These are phyloP conservation scores for Excoecaria agallocha DNA, from an alignment of 345 rosid genomes.

Conservation along the genomic window DNA sequence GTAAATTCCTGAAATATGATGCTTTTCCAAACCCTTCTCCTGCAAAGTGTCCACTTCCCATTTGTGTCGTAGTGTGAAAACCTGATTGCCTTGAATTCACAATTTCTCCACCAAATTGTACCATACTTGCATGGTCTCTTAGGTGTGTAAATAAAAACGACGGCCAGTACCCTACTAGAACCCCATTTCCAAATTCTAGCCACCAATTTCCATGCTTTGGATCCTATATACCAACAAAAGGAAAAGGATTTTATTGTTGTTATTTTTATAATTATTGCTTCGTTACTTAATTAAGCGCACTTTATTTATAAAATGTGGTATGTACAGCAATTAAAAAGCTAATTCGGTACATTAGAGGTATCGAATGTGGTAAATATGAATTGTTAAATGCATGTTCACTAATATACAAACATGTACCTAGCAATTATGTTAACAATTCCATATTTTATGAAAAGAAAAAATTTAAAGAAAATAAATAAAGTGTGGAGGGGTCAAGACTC, in stretches of 20 bases:
- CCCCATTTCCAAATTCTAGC: conserved; percentile 92
- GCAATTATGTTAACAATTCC: neutral
- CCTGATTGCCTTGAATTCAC: conserved; percentile 73
- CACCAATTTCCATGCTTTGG: conserved; percentile 99
- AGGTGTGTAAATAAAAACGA: conserved; percentile 74
- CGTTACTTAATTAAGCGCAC: neutral
- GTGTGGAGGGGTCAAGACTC: conserved; percentile 14
- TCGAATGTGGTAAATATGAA: too few species aligned
- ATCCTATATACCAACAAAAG: conserved; percentile 47
- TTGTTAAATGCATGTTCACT: too few species aligned
- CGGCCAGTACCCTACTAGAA: conserved; percentile 95
- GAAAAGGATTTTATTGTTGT: too few species aligned
- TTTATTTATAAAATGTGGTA: neutral
- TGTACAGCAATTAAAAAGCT: neutral
- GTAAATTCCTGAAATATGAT: conserved; percentile 81
- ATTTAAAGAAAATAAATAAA: conserved; percentile 2
- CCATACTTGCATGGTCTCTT: conserved; percentile 82
- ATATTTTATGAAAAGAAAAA: neutral
- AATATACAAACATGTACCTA: too few species aligned
- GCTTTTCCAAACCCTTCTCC: conserved; percentile 95
- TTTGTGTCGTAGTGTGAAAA: conserved; percentile 79
- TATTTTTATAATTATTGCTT: neutral
- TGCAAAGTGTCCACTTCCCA: conserved; percentile 96
- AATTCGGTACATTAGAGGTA: too few species aligned
- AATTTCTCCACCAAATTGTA: conserved; percentile 92